phyloP scores from a whole-genome alignment of 768 basidiomycete species.

The Sporobolomyces roseus region DNA sequence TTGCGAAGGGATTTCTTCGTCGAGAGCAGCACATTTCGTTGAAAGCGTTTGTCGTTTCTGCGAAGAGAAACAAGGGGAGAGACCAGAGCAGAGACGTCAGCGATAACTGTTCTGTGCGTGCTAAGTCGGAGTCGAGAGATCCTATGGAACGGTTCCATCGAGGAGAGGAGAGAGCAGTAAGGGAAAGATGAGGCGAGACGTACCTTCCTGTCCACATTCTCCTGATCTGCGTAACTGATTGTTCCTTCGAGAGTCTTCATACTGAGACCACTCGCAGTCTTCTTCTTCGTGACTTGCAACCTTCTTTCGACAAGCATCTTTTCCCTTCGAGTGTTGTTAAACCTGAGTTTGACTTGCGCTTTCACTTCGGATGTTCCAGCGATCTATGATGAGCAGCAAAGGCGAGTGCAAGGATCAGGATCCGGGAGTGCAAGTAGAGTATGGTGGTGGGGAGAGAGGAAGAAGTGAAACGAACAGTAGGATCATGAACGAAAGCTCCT shows the following conservation, averaged over 20 bases:
- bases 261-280: slow-evolving; percentile 65
- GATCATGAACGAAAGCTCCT: slow-evolving; percentile 98
- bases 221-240: slow-evolving; percentile 66
- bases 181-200: slow-evolving; percentile 38
- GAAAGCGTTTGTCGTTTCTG: slow-evolving; percentile 79
- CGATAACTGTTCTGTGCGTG: not conserved
- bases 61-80: not conserved
- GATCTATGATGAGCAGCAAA: too few relatives aligned
- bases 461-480: slow-evolving; percentile 47
- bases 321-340: slow-evolving; percentile 80
- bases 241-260: slow-evolving; percentile 98
- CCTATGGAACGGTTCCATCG: not conserved
- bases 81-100: not conserved
- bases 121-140: too few relatives aligned
- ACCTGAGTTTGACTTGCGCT: slow-evolving; percentile 93
- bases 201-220: slow-evolving; percentile 71
- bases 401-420: not conserved
- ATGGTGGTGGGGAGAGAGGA: not conserved
- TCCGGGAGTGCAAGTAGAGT: not conserved
- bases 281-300: slow-evolving; percentile 87
- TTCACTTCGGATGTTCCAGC: slow-evolving; percentile 99
- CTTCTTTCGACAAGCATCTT: slow-evolving; percentile 88
- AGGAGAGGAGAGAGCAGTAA: not conserved
- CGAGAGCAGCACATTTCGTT: slow-evolving; percentile 96
- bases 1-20: slow-evolving; percentile 83